Percentiles rank a stretch among this genome's conserved stretches.
These are phyloP conservation scores for Epichloe elymi DNA, from an alignment of 2,329 filamentous ascomycete species.

Conservation along the genomic window DNA sequence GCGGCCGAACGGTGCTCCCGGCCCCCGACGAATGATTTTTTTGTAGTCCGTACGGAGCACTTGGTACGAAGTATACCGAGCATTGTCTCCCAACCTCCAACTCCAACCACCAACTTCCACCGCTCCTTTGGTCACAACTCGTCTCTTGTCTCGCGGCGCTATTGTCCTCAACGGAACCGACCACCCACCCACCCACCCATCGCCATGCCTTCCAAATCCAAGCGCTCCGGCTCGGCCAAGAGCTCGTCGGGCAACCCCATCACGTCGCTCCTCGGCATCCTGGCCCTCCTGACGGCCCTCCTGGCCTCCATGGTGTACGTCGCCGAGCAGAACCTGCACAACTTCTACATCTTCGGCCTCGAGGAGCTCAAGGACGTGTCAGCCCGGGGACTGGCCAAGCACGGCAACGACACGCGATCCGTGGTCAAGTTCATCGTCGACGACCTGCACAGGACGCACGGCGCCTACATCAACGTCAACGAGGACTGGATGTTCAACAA, in stretches of 20 bases:
- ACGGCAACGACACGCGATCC: conserved; percentile 62
- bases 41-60: too few relatives aligned
- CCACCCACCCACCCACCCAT: neutral
- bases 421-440: conserved; percentile 58
- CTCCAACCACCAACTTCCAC: too few relatives aligned
- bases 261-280: conserved; percentile 30
- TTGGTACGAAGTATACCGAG: too few relatives aligned
- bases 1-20: too few relatives aligned
- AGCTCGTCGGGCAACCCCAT: conserved; percentile 6
- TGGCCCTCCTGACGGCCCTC: conserved; percentile 41
- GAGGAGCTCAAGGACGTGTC: conserved; percentile 56
- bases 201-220: conserved; percentile 7
- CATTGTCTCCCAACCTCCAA: too few relatives aligned
- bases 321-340: conserved; percentile 44
- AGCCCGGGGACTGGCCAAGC: conserved; percentile 47
- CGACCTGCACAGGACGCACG: conserved; percentile 44
- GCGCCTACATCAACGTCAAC: conserved; percentile 48
- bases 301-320: conserved; percentile 40
- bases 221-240: conserved; percentile 4
- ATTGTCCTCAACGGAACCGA: neutral
- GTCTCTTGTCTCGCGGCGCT: neutral
- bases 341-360: conserved; percentile 65
- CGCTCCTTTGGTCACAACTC: neutral
- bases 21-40: too few relatives aligned
- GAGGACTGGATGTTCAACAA: conserved; percentile 91